Base-by-base conservation (phyloP, 164 flowering plant species). In the Berberis thunbergii region DNA sequence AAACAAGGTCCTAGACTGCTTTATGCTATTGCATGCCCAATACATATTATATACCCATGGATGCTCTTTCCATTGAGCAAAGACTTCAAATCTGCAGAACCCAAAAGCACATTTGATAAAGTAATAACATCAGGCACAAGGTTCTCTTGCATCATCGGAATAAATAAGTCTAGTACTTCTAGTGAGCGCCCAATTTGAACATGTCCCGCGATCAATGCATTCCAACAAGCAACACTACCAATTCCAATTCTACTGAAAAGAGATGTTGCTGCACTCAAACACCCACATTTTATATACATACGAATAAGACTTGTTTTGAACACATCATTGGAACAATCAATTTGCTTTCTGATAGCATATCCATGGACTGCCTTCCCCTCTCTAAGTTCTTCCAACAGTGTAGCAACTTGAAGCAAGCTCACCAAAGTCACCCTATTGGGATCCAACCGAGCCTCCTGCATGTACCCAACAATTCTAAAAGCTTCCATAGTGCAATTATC, bases 371-470 rank as follows among this genome's bases (percentile, higher is more conserved):
- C 66, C 49, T 65, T 57, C 43, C 83, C 85, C 66, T 74, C 76
- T 48, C 67, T 1, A 1, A 78, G 59, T 0, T 62, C 72, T 66
- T 60, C 62, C 43, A 77, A 65, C 9, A 69, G 71, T 10, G 83
- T 65, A 3, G 80, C 85, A 40, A 80, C 84, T 68, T 77, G 73
- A n/a, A 85, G 77, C 69, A 85, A 77, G 73, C 89, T 77, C 71
- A 85, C 76, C 2, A 81, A 58, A 7, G 89, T 83, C 44, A 85
- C 87, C 59, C 87, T 64, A 63, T 85, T 83, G 45, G 89, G 87
- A 59, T 72, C 71, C n/a, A 83, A 12, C 5, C 69, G 66, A 12
- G 75, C 74, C 64, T 54, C 64, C 67, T 70, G 81, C 89, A 85
- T 81, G 43, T 56, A 9, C 5, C 58, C 11, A 43, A 65, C 79